Base-by-base conservation (phyloP, 2,329 filamentous ascomycete genomes). In the Sporothrix inflata region DNA sequence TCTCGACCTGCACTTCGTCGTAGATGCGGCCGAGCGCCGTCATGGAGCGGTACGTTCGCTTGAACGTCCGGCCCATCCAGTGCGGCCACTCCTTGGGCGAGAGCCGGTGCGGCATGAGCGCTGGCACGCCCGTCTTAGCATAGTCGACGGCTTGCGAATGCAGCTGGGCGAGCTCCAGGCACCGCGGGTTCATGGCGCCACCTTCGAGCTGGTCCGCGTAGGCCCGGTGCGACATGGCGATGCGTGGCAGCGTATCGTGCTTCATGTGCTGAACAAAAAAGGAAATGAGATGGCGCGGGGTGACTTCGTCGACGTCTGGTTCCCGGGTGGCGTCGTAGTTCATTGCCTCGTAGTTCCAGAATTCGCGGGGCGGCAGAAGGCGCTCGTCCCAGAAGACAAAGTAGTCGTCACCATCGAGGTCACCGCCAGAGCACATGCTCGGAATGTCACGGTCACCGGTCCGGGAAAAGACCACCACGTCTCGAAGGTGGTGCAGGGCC, bases 231-330 rank as follows among this genome's bases (percentile, higher is more conserved):
- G 94, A 88, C 75, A 89, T 87, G 0, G 96, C 96, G 78, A 99
- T 97, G 3, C 86, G 85, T 0, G 90, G 89, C 1, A 99, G 86
- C 14, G 88, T 88, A 78, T 98, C 93, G 75, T 97, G 94, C 82
- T 97, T 96, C 88, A 98, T 94, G 77, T 97, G 97, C 3, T 88
- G 88, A 40, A 97, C 92, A 77, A 98, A 98, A 81, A 98, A 98
- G 0, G 90, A 86, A 38, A 89, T 90, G 61, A 98, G 88, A 73
- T 97, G 92, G 5, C 89, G 83, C 0, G 92, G 87, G 0, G 87
- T 88, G 14, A 98, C 92, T 4, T 90, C 85, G 6, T 87, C 81
- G 7, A 91, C 83, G 24, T 86, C 83, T 14, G 83, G 78, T 0
- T 91, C 88, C 57, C 85, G 83, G 0, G 88, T 84, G 0, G 89